Evolutionary conservation across 140 eudicot genomes (phyloP), one percentile per base, ranked within the genome.

Genomic region (Erigeron philadelphicus): DNA sequence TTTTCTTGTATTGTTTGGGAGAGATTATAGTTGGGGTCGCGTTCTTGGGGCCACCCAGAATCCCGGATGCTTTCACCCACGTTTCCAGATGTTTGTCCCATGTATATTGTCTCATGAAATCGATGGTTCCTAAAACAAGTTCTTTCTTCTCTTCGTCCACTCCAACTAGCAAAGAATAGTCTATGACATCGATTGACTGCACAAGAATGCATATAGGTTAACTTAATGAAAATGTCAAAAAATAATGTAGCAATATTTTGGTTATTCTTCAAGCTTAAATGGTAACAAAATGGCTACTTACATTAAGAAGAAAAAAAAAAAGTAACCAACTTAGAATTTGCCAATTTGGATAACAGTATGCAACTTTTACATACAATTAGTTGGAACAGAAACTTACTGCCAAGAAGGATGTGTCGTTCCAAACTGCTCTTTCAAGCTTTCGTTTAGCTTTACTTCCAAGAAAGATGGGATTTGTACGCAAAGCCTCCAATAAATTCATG

Each of bases 51-150:
- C 99, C 99, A 23, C 99, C 99, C 16, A 93, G 83, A 67, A 93
- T 89, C 9, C 99, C 97, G 42, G 95, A 93, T 6, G 97, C 95
- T 84, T 93, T 93, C 6, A 89, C 99, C 99, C 99, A 93, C 15
- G 97, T 93, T 83, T 93, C 99, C 45, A 93, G 79, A 66, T 93
- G 97, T 78, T 93, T 93, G 79, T 93, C 99, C 99, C 99, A 93
- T 21, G 99, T 93, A 67, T 93, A 93, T 9, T 93, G 97, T 60
- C 99, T 84, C 97, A 93, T 87, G 73, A 79, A 93, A 72, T 93
- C 99, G 8, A 93, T 93, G 42, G 85, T 93, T 61, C 99, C 99
- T n/a, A 93, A 41, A 6, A 93, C 99, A 31, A 93, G 88, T 79
- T 93, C 97, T 66, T 85, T 77, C 75, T 68, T 56, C 67, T 87